phyloP scores from a whole-genome alignment of 2,329 filamentous ascomycete species.

The Tolypocladium nubicola region DNA sequence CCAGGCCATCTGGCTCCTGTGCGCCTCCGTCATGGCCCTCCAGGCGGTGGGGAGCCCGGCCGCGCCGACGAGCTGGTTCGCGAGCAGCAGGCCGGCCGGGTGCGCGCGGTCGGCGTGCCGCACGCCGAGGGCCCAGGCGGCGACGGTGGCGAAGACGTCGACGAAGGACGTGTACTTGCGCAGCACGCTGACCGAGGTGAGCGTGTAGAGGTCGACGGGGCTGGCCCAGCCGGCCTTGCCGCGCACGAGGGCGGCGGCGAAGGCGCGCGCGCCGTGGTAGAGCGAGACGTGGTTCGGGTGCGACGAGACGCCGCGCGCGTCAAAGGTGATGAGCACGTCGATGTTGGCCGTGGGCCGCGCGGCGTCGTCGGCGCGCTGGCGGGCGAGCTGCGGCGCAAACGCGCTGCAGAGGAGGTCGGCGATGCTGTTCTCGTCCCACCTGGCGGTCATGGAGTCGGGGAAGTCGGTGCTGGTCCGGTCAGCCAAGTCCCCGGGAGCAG shows the following conservation, averaged over 20 bases:
- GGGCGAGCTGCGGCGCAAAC: constrained; percentile 57
- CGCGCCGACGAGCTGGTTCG: constrained; percentile 57
- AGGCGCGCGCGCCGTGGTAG: constrained; percentile 68
- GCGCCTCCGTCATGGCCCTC: constrained; percentile 78
- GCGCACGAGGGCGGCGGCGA: constrained; percentile 56
- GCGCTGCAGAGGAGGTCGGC: constrained; percentile 58
- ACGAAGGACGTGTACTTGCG: constrained; percentile 76
- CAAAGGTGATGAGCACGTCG: constrained; percentile 85
- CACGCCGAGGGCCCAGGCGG: constrained; percentile 36
- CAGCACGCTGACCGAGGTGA: constrained; percentile 59
- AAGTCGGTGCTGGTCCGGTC: constrained; percentile 44
- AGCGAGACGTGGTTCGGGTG: constrained; percentile 93
- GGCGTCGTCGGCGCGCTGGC: constrained; percentile 18
- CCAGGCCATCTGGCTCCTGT: constrained; percentile 97
- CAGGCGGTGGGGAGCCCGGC: constrained; percentile 50
- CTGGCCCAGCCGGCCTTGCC: constrained; percentile 53
- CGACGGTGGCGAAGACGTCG: constrained; percentile 63
- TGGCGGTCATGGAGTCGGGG: constrained; percentile 76
- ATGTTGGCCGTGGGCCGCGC: constrained; percentile 43
- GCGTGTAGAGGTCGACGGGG: constrained; percentile 77
- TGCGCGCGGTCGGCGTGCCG: constrained; percentile 24
- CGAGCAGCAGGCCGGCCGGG: constrained; percentile 54
- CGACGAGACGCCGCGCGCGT: constrained; percentile 66
- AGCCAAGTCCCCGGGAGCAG: not conserved
- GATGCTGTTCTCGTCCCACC: constrained; percentile 65